Conservation (phyloP, 495 filamentous ascomycete genomes). For the Parathielavia appendiculata region DNA sequence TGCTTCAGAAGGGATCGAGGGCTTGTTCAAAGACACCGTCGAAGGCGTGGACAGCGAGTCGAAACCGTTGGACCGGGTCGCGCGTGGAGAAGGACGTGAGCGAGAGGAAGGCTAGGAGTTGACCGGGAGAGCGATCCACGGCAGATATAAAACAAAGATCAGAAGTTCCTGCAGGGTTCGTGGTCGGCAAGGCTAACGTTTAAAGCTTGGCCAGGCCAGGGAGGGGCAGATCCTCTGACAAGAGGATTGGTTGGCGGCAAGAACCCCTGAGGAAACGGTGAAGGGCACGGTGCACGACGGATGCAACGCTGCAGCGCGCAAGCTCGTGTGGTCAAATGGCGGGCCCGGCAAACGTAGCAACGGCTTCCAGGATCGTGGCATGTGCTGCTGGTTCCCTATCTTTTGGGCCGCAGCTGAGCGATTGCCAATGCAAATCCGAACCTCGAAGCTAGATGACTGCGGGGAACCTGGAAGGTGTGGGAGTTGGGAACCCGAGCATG, state of each 20-base stretch:
- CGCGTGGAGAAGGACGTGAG: neutral
- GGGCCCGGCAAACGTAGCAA: constrained; percentile 8
- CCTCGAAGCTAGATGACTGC: neutral
- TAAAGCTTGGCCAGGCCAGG: constrained; percentile 8
- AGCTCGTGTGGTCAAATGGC: neutral
- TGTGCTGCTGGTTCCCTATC: neutral
- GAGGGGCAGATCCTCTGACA: neutral
- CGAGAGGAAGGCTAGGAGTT: neutral
- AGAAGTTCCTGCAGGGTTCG: constrained; percentile 1
- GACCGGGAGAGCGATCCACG: neutral
- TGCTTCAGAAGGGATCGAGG: neutral
- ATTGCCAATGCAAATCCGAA: neutral
- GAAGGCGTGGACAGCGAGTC: neutral
- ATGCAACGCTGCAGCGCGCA: constrained; percentile 18
- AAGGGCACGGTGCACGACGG: neutral
- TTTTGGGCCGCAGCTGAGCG: constrained; percentile 6
- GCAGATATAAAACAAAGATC: constrained; percentile 4
- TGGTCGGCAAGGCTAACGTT: neutral
- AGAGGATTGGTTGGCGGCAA: constrained; percentile 6
- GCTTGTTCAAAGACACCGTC: neutral
- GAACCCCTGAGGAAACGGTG: constrained; percentile 7
- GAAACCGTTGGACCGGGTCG: neutral
- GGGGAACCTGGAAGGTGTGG: neutral
- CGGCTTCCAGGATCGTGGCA: neutral
- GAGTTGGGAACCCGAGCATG: neutral